Conservation (phyloP, 2,329 filamentous ascomycete species). For the Colletotrichum gigasporum region DNA sequence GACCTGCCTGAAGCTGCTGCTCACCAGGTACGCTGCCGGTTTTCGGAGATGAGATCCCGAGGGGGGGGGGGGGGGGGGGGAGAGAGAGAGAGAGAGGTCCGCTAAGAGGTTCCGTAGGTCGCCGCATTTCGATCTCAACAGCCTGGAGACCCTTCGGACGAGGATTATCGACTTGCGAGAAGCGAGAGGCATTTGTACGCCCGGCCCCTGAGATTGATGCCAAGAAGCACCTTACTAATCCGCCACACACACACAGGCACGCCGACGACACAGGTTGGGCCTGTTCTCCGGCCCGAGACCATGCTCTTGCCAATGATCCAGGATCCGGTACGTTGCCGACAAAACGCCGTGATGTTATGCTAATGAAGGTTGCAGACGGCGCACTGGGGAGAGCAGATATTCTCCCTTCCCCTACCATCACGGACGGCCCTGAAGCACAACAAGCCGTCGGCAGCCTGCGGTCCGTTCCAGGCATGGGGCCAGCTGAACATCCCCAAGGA, state of each 20-base stretch:
- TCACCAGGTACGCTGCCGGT: slow-evolving; percentile 54
- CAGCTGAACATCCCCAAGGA: slow-evolving; percentile 55
- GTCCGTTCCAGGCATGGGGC: slow-evolving; percentile 54
- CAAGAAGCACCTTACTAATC: neutral
- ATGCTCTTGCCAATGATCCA: slow-evolving; percentile 36
- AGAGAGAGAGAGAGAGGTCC: too few relatives aligned
- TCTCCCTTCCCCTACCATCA: slow-evolving; percentile 61
- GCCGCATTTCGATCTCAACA: slow-evolving; percentile 64
- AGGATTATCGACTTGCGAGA: slow-evolving; percentile 62
- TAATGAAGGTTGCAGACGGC: slow-evolving; percentile 47
- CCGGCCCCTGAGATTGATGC: neutral
- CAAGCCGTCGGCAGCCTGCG: slow-evolving; percentile 52
- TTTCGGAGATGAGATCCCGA: too few relatives aligned
- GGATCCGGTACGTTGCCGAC: slow-evolving; percentile 33
- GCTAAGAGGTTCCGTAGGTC: too few relatives aligned
- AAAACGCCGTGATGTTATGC: neutral
- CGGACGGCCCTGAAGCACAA: slow-evolving; percentile 57
- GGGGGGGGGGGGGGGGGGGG: too few relatives aligned
- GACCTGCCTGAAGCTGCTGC: slow-evolving; percentile 56
- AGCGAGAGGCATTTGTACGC: slow-evolving; percentile 62
- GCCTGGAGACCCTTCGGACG: slow-evolving; percentile 57
- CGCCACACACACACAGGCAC: slow-evolving; percentile 40
- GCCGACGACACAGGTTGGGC: slow-evolving; percentile 45
- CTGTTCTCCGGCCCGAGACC: slow-evolving; percentile 44
- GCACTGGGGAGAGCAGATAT: slow-evolving; percentile 71